Base-by-base conservation (phyloP, 257 asterid genomes). In the Anisodus acutangulus region DNA sequence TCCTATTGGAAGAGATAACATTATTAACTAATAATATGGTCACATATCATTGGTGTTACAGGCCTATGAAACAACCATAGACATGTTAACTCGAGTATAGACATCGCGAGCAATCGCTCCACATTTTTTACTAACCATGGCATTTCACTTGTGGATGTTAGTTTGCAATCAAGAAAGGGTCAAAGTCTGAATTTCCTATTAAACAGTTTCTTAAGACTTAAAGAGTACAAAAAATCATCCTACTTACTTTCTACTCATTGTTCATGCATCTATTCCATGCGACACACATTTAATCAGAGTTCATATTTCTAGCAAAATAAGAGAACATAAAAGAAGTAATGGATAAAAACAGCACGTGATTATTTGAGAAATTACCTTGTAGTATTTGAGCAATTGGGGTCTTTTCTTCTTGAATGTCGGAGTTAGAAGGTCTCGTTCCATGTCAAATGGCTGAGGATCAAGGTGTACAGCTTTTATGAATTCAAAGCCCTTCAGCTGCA, bases 321-420 rank as follows among this genome's bases (percentile, higher is more conserved):
- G 3, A 68, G 60, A 2, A 12, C 11, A 11, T 1, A 2, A 11
- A 49, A 49, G 8, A 41, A 41, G 60, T 12, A 17, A n/a, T 39
- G 54, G 78, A 41, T 39, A 69, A 9, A 68, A 39, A 68, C 7
- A 19, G 31, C 22, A 6, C 45, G 6, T 41, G 4, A 41, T 5
- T 41, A 62, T 5, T 3, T 63, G 35, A 71, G 49, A 60, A 57
- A 82, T 37, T 78, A 96, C 99, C 98, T 94, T 92, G 93, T 96
- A 96, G 89, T 90, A 90, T 85, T 94, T 96, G 49, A 90, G 95
- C 88, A 96, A 19, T 89, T 94, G 98, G 74, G 98, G 98, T 85
- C 99, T 92, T 88, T 94, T 96, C 91, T 89, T 92, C 93, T 96
- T 96, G 89, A 93, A 96, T 62, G 98, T 93, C 9, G 99, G 99